A percentile compares a stretch with the other conserved stretches of the same genome.
Evolutionary conservation across 2,329 filamentous ascomycete species (phyloP).

Genomic region (Escovopsis weberi): DNA sequence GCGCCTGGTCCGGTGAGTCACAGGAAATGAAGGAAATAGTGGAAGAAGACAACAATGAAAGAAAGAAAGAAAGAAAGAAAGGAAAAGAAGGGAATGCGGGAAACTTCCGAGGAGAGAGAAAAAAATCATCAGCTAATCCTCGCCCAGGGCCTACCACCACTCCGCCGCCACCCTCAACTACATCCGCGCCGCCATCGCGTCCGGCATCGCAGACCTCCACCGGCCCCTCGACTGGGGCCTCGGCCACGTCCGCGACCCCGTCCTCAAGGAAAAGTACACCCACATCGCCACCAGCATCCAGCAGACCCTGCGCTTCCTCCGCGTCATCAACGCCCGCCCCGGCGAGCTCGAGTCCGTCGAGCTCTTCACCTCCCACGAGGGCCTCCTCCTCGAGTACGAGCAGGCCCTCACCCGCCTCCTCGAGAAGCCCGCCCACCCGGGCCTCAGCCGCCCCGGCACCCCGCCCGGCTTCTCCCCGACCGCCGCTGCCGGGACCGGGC

Average conservation of each 20-base stretch:
- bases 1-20: conserved; percentile 54
- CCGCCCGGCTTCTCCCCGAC: conserved; percentile 28
- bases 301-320: conserved; percentile 87
- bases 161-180: conserved; percentile 93
- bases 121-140: no score
- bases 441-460: conserved; percentile 17
- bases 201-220: conserved; percentile 86
- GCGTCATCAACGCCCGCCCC: conserved; percentile 76
- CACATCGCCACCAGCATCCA: conserved; percentile 74
- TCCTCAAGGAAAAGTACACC: conserved; percentile 74
- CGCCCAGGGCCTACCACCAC: conserved; percentile 71
- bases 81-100: no score
- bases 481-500: no score
- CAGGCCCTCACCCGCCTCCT: conserved; percentile 68
- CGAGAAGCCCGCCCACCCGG: conserved; percentile 49
- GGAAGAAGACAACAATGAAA: no score
- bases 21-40: no score
- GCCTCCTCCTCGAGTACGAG: conserved; percentile 87
- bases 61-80: no score
- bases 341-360: conserved; percentile 83
- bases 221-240: conserved; percentile 89
- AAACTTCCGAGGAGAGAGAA: no score
- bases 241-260: conserved; percentile 75
- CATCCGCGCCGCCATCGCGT: conserved; percentile 66
- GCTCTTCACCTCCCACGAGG: conserved; percentile 91